These are phyloP conservation scores for Chaetomium sp. DNA, from an alignment of 2,329 filamentous ascomycete species.

Conservation along the genomic window DNA sequence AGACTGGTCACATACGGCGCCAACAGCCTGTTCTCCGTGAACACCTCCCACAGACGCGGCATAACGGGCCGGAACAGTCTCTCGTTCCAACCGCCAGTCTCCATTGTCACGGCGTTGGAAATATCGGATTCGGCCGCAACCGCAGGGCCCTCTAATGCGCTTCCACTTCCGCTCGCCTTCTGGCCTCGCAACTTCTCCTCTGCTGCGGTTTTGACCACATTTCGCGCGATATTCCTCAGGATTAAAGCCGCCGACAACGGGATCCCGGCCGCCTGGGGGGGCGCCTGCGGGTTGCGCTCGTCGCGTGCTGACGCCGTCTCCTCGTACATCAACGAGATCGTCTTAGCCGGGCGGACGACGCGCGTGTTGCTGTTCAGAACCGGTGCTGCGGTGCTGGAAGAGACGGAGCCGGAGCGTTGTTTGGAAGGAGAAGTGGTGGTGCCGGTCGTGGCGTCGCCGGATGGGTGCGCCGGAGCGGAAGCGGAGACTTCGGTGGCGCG, in stretches of 20 bases:
- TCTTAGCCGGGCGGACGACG: slow-evolving; percentile 50
- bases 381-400: not conserved
- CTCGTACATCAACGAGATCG: slow-evolving; percentile 47
- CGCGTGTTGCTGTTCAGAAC: slow-evolving; percentile 16
- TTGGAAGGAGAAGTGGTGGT: slow-evolving; percentile 1
- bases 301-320: slow-evolving; percentile 51
- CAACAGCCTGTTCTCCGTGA: slow-evolving; percentile 61
- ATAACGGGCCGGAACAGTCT: slow-evolving; percentile 60
- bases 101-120: not conserved
- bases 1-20: slow-evolving; percentile 32
- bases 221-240: slow-evolving; percentile 69
- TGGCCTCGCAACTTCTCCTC: slow-evolving; percentile 43
- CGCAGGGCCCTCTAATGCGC: not conserved
- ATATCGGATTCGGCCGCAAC: not conserved
- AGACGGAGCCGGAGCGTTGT: not conserved
- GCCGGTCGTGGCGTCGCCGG: slow-evolving; percentile 5
- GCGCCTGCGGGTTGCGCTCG: slow-evolving; percentile 51
- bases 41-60: slow-evolving; percentile 59
- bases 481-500: slow-evolving; percentile 12
- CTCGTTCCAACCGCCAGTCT: slow-evolving; percentile 55
- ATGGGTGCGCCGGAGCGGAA: not conserved
- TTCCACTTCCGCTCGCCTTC: slow-evolving; percentile 34
- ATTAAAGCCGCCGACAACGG: slow-evolving; percentile 73
- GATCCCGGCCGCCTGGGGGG: slow-evolving; percentile 64
- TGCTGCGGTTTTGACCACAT: slow-evolving; percentile 54